Base-by-base conservation (phyloP, 2,329 filamentous ascomycete genomes). In the Xylariaceae sp. region DNA sequence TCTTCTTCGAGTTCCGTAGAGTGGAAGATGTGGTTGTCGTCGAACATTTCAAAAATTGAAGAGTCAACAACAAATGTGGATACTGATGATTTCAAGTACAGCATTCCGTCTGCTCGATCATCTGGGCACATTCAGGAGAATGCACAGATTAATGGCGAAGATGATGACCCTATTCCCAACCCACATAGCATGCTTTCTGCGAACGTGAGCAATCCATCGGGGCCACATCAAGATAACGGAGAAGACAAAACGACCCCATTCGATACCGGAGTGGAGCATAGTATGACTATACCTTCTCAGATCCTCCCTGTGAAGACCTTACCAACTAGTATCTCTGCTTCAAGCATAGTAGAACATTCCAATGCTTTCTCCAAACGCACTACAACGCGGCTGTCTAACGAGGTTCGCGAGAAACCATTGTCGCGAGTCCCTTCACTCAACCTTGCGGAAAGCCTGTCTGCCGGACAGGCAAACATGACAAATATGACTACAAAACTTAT, bases 1-100 rank as follows among this genome's bases (percentile, higher is more conserved):
- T 70, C 66, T 26, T 72, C 72, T 4, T 60, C 64, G 15, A 70
- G 70, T 29, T 75, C 73, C 0, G 59, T 63, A 2, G 81, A 82
- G 52, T 83, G 80, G 81, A 82, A 82, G 65, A 76, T 70, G 0
- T 80, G 76, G 77, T 74, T 83, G 32, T 80, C 80, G 7, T 73
- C 77, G 2, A 77, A 82, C 35, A 74, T 80, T 7, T 77, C 77
- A 0, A 79, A 77, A 50, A 63, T 80, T 2, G 78, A 81, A 39
- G 64, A 63, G 16, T 63, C 67, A 4, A 29, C 60, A 2, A 30
- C 35, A 29, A 24, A 49, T n/a, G 32, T 53, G 21, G 45, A 50
- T 45, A 21, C 39, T 13, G 33, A 35, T 6, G 45, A 49, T 13
- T 49, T 64, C 18, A 47, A 60, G n/a, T 53, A 56, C 26, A 42